Percentiles rank a stretch among this genome's conserved stretches.
Evolutionary conservation across 73 alveolate genomes (phyloP).

Genomic region (Loxodes magnus): DNA sequence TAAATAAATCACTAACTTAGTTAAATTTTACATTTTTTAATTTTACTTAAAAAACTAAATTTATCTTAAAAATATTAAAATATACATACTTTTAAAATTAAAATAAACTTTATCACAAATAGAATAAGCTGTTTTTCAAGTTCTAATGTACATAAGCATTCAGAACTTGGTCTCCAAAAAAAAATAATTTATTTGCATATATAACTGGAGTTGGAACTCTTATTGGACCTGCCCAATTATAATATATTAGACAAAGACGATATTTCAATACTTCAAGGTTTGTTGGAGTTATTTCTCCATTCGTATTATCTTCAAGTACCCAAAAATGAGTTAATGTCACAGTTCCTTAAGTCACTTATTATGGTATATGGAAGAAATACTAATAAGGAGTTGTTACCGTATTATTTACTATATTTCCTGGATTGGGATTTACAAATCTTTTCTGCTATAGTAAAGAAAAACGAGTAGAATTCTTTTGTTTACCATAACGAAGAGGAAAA

Average conservation of each 20-base stretch:
- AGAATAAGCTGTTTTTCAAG: too few relatives aligned
- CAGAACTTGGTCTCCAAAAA: conserved; percentile 25
- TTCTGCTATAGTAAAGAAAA: too few relatives aligned
- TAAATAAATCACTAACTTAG: too few relatives aligned
- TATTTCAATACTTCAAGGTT: conserved; percentile 46
- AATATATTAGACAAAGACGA: conserved; percentile 71
- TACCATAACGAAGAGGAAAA: conserved; percentile 37
- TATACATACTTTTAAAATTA: too few relatives aligned
- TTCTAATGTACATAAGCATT: too few relatives aligned
- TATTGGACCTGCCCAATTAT: conserved; percentile 76
- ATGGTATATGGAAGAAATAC: conserved; percentile 56
- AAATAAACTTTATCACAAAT: too few relatives aligned
- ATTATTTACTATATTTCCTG: conserved; percentile 60
- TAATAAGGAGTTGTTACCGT: conserved; percentile 26
- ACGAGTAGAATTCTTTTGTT: conserved; percentile 47
- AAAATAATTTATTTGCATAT: conserved; percentile 75
- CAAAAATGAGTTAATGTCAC: conserved; percentile 55
- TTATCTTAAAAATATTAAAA: too few relatives aligned
- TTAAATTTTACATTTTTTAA: too few relatives aligned
- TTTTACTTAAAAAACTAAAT: too few relatives aligned
- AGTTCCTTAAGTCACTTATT: conserved; percentile 44
- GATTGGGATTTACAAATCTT: conserved; percentile 32
- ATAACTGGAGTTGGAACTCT: conserved; percentile 82
- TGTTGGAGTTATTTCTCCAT: too few relatives aligned
- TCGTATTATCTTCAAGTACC: conserved; percentile 40